Conservation (phyloP, 768 basidiomycete genomes). For the Mycena olivaceomarginata region DNA sequence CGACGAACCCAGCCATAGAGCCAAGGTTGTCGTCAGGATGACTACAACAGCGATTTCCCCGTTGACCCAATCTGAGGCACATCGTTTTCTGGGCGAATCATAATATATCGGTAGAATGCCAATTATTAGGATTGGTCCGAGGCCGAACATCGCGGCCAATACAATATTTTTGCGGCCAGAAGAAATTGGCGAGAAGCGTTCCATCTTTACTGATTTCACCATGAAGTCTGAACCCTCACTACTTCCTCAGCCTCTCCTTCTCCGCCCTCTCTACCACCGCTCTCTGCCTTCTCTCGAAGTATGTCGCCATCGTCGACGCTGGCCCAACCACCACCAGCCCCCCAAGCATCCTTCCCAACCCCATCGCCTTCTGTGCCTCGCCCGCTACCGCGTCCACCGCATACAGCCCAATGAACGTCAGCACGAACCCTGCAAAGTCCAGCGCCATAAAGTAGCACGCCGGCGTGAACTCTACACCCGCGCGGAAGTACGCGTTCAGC, state of each 20-base stretch:
- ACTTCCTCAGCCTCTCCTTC: not conserved
- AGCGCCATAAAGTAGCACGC: slow-evolving; percentile 32
- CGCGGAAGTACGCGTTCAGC: slow-evolving; percentile 4
- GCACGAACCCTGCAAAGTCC: slow-evolving; percentile 24
- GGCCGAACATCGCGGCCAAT: too few relatives aligned
- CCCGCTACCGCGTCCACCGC: slow-evolving; percentile 20
- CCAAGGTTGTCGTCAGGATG: too few relatives aligned
- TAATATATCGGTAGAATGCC: too few relatives aligned
- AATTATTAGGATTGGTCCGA: too few relatives aligned
- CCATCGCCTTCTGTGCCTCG: not conserved
- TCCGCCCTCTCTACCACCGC: not conserved
- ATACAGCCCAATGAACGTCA: slow-evolving; percentile 20
- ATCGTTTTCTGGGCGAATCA: too few relatives aligned
- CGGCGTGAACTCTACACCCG: not conserved
- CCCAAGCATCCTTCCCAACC: not conserved
- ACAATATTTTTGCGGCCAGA: too few relatives aligned
- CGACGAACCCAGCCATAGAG: too few relatives aligned
- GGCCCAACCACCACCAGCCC: slow-evolving; percentile 9
- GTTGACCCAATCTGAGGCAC: too few relatives aligned
- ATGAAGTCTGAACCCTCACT: not conserved
- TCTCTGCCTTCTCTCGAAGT: slow-evolving; percentile 27
- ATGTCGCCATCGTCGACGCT: slow-evolving; percentile 36
- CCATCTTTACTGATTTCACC: too few relatives aligned
- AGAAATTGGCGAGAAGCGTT: too few relatives aligned
- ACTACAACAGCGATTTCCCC: too few relatives aligned